Evolutionary conservation across 2,329 filamentous ascomycete species (phyloP).

Genomic region (Aplosporella prunicola): DNA sequence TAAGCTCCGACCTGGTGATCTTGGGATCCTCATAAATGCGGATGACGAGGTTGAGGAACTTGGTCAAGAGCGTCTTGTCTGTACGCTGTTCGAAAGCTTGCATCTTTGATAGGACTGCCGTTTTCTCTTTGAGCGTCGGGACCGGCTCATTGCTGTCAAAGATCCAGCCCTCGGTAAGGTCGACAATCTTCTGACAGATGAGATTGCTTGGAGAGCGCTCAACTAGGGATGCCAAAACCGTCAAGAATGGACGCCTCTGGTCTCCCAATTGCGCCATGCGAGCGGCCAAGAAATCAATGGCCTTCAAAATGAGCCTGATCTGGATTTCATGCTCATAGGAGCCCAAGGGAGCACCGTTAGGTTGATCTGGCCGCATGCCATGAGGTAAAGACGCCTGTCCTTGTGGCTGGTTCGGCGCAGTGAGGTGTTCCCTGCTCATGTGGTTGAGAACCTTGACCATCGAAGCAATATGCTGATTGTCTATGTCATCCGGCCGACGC

Average conservation of each 20-base stretch:
- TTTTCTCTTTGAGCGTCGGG: constrained; percentile 97
- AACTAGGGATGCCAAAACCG: constrained; percentile 85
- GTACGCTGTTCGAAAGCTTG: constrained; percentile 79
- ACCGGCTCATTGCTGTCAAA: constrained; percentile 92
- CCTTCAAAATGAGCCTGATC: constrained; percentile 84
- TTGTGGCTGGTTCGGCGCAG: constrained; percentile 45
- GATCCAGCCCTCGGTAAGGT: constrained; percentile 92
- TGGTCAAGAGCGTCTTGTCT: constrained; percentile 77
- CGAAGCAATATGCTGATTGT: constrained; percentile 66
- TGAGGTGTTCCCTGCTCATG: constrained; percentile 83
- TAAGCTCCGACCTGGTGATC: constrained; percentile 88
- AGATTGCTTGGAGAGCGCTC: constrained; percentile 84
- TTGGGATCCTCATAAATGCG: constrained; percentile 97
- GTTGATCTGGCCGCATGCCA: constrained; percentile 44
- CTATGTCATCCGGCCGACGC: constrained; percentile 76
- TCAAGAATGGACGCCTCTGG: constrained; percentile 84
- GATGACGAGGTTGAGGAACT: constrained; percentile 92
- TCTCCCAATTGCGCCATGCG: constrained; percentile 91
- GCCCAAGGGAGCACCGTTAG: constrained; percentile 51
- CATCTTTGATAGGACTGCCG: constrained; percentile 98
- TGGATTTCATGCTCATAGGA: constrained; percentile 79
- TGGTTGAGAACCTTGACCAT: constrained; percentile 87
- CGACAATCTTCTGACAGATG: constrained; percentile 84
- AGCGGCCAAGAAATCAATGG: constrained; percentile 82
- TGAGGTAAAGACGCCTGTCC: constrained; percentile 23